phyloP scores from a whole-genome alignment of 2,329 filamentous ascomycete species.

The Trichoderma sp. region DNA sequence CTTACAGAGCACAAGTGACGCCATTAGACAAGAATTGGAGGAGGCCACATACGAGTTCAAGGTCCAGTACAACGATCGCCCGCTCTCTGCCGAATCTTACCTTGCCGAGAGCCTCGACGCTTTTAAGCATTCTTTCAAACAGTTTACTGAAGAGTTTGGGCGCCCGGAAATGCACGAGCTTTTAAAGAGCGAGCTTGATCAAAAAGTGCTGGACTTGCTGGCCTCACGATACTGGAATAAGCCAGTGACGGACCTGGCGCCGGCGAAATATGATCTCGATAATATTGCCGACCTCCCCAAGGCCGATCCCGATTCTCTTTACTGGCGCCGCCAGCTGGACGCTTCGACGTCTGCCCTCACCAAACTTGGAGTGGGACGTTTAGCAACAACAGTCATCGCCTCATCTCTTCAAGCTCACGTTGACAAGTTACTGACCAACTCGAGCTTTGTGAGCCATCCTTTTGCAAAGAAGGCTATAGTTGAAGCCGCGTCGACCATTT shows the following conservation, averaged over 20 bases:
- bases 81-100: slow-evolving; percentile 92
- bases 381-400: slow-evolving; percentile 89
- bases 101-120: slow-evolving; percentile 90
- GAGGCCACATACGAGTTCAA: slow-evolving; percentile 99
- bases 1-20: slow-evolving; percentile 82
- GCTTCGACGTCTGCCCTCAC: slow-evolving; percentile 87
- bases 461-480: slow-evolving; percentile 91
- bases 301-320: slow-evolving; percentile 77
- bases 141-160: slow-evolving; percentile 86
- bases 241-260: slow-evolving; percentile 78
- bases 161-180: slow-evolving; percentile 84
- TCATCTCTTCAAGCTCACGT: slow-evolving; percentile 83
- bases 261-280: slow-evolving; percentile 64
- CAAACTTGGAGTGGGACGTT: slow-evolving; percentile 86
- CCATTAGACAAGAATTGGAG: slow-evolving; percentile 90
- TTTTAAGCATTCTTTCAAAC: slow-evolving; percentile 97
- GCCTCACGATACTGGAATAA: slow-evolving; percentile 98
- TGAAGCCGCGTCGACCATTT: slow-evolving; percentile 82
- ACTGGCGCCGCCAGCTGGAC: slow-evolving; percentile 93
- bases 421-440: slow-evolving; percentile 72
- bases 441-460: slow-evolving; percentile 85
- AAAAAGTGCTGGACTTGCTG: slow-evolving; percentile 88
- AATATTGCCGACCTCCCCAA: slow-evolving; percentile 76
- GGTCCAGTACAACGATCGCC: slow-evolving; percentile 97
- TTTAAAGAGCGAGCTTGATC: slow-evolving; percentile 88